A percentile compares a stretch with the other conserved stretches of the same genome.
Evolutionary conservation across 768 basidiomycete species (phyloP).

Genomic region (Lactarius hengduanensis): DNA sequence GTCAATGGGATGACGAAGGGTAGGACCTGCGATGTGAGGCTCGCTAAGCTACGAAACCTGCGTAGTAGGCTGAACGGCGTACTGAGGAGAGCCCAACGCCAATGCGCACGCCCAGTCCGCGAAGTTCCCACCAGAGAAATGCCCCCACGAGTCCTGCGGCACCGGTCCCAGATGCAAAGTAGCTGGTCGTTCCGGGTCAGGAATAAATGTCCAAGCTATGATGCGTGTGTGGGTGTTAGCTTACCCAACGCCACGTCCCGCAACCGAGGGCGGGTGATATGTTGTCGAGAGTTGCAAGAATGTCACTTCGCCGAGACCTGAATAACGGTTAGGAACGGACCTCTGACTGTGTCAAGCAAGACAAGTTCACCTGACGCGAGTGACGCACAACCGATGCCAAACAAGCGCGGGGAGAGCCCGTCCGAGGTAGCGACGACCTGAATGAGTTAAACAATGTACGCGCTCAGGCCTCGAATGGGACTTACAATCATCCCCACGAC

Average conservation of each 20-base stretch:
- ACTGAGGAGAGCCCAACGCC: constrained; percentile 87
- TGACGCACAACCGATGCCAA: constrained; percentile 28
- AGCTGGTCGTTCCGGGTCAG: constrained; percentile 42
- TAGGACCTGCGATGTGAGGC: constrained; percentile 53
- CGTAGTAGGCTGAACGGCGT: constrained; percentile 37
- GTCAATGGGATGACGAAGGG: constrained; percentile 78
- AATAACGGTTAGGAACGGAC: constrained; percentile 6
- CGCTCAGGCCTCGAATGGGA: constrained; percentile 14
- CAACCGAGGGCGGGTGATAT: constrained; percentile 64
- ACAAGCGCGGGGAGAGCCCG: constrained; percentile 21
- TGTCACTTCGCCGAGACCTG: constrained; percentile 91
- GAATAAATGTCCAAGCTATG: neutral
- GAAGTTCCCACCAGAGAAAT: constrained; percentile 91
- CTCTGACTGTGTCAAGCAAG: constrained; percentile 2
- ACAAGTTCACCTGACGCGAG: constrained; percentile 15
- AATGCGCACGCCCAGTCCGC: constrained; percentile 75
- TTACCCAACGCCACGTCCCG: constrained; percentile 80
- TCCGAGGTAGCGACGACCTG: constrained; percentile 28
- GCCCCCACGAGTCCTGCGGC: constrained; percentile 93
- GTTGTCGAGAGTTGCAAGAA: constrained; percentile 92
- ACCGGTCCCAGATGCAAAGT: constrained; percentile 93
- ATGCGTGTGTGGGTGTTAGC: constrained; percentile 23
- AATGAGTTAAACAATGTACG: neutral
- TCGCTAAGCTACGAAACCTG: neutral
- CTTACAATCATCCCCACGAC: constrained; percentile 86